Base-by-base conservation (phyloP, 2,329 filamentous ascomycete genomes). In the Apiospora marii region DNA sequence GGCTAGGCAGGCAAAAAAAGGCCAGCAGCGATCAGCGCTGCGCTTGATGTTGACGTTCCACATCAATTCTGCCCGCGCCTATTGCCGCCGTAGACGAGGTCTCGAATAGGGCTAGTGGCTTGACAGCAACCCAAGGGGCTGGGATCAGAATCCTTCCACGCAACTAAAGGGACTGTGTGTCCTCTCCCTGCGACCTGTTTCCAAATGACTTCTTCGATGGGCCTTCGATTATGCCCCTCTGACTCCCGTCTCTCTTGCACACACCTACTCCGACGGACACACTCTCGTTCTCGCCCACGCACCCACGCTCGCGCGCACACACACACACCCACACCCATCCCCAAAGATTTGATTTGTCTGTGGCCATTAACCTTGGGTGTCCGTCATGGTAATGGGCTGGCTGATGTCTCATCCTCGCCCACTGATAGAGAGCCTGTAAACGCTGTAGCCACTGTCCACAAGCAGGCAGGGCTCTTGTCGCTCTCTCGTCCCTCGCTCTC, bases 311-410 rank as follows among this genome's bases (percentile, higher is more conserved):
- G 22, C 13, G 27, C 46, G n/a, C 34, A 30, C 24, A n/a, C 24
- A n/a, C 24, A 34, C 44, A 37, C 48, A 69, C 27, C 12, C n/a
- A 27, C 64, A 27, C n/a, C 64, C 43, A 44, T 13, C 67, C 67
- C 44, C 67, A 34, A 46, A 69, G 27, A 69, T 37, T 69, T 49
- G 67, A 69, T 69, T 69, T 49, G 67, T 69, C 67, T 49, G 67
- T 49, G 67, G 44, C 7, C 67, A 14, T 46, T 69, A 49, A 69
- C n/a, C 58, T 64, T 64, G 58, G 30, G 34, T 64, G 30, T 34
- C 58, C 58, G 34, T 64, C 58, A 37, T 41, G 34, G 58, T 41
- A 64, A 41, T 41, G 58, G 58, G 58, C 34, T 41, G 58, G 58
- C 34, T 41, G 58, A 34, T 64, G 58, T 64, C 58, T 64, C 58